Base-by-base conservation (phyloP, 257 asterid genomes). In the Nicotiana paniculata region DNA sequence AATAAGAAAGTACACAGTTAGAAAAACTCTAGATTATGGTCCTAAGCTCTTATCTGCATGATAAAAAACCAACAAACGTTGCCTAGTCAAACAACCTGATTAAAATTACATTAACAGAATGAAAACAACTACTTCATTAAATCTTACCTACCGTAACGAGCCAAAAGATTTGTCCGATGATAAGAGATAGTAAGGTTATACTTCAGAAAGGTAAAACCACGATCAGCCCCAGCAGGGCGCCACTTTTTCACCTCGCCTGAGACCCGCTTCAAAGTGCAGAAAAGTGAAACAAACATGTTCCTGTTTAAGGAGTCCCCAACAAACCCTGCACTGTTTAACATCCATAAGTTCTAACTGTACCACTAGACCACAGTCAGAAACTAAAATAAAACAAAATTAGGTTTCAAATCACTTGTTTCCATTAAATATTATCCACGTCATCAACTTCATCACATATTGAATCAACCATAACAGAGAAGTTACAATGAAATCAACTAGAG, bases 181-280 rank as follows among this genome's bases (percentile, higher is more conserved):
- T 96, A 96, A 1, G 97, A 93, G 82, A 96, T 92, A 70, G 99
- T 96, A 77, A 96, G 89, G 86, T 96, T 96, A 90, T 94, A 94
- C 72, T 89, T 86, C 21, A 92, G 82, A 86, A 96, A 96, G 80
- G 99, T 96, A 85, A 90, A 94, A 59, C 98, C 98, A 43, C 98
- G 99, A 80, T 96, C 98, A 82, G 99, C 97, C 81, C 98, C 95
- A 76, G 82, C 97, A 80, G 99, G 97, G 46, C 97, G 97, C 99
- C 98, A 94, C 89, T 96, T 96, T 85, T 92, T 94, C 85, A 94
- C 97, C 83, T 90, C 93, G 18, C 81, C 58, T 13, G 97, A 89
- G 13, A 84, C 94, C 77, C 65, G 89, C 88, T 83, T 91, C 88
- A 96, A 85, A 66, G 93, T 88, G 88, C 98, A 96, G 61, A 93